These are phyloP conservation scores for Termitomyces sp. DNA, from an alignment of 768 basidiomycete genomes.

Conservation along the genomic window DNA sequence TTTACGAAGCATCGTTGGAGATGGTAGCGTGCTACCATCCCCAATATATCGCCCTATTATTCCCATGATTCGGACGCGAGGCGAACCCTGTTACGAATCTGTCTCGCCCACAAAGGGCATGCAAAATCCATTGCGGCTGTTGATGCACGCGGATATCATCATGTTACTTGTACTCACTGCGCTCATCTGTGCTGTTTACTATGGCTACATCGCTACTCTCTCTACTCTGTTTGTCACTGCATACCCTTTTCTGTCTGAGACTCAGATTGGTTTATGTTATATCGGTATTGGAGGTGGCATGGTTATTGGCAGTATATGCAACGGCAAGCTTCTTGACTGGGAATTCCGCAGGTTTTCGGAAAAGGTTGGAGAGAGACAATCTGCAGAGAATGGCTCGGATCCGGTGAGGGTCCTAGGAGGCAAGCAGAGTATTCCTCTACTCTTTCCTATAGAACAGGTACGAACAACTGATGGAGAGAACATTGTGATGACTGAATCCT, in stretches of 20 bases:
- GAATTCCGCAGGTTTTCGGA: slow-evolving; percentile 46
- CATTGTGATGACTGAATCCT: not conserved
- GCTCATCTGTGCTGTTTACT: slow-evolving; percentile 49
- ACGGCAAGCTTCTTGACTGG: slow-evolving; percentile 59
- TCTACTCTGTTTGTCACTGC: slow-evolving; percentile 52
- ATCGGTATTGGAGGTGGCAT: slow-evolving; percentile 72
- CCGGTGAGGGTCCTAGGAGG: slow-evolving; percentile 4
- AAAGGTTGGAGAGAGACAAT: slow-evolving; percentile 23
- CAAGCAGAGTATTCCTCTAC: slow-evolving; percentile 17
- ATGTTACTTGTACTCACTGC: slow-evolving; percentile 47
- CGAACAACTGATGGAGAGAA: not conserved
- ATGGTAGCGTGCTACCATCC: slow-evolving; percentile 41
- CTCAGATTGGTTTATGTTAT: slow-evolving; percentile 72
- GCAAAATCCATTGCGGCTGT: slow-evolving; percentile 50
- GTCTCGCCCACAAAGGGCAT: slow-evolving; percentile 32
- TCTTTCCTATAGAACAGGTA: slow-evolving; percentile 56
- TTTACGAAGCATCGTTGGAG: slow-evolving; percentile 46
- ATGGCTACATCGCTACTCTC: slow-evolving; percentile 53
- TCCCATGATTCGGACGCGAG: slow-evolving; percentile 32
- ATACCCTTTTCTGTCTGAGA: slow-evolving; percentile 58
- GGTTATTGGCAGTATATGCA: slow-evolving; percentile 49
- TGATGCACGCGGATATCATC: slow-evolving; percentile 51
- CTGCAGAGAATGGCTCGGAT: slow-evolving; percentile 10
- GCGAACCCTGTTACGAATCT: slow-evolving; percentile 18
- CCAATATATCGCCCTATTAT: slow-evolving; percentile 50